Conservation (phyloP, 805 yeast species). For the Yarrowia sp. region DNA sequence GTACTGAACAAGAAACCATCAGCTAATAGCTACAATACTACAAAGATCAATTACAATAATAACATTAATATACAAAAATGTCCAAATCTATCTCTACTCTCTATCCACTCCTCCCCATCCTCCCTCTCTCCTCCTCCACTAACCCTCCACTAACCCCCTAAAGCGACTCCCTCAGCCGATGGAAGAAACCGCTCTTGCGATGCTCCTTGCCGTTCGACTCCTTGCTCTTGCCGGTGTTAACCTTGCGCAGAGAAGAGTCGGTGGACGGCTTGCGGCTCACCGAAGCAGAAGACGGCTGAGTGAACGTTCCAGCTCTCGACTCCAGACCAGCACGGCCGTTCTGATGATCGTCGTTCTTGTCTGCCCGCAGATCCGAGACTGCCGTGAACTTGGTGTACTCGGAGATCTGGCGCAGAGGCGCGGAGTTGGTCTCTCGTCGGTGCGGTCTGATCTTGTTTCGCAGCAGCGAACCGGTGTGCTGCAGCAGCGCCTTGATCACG, state of each 20-base stretch:
- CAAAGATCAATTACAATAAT: background rate
- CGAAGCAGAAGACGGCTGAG: constrained; percentile 28
- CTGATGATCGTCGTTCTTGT: background rate
- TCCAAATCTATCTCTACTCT: background rate
- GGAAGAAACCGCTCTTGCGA: constrained; percentile 24
- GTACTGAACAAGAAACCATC: no score
- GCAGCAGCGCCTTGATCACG: constrained; percentile 41
- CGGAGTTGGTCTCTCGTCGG: constrained; percentile 28
- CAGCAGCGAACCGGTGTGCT: constrained; percentile 68
- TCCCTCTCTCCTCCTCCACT: background rate
- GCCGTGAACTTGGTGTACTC: constrained; percentile 40
- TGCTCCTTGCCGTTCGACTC: background rate
- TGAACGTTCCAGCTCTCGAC: background rate
- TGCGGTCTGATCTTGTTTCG: constrained; percentile 64
- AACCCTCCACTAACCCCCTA: background rate
- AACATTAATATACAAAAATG: constrained; percentile 14
- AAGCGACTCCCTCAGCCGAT: background rate
- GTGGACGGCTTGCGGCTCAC: constrained; percentile 21
- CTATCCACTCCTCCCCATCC: background rate
- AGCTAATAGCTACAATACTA: no score
- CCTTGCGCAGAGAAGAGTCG: background rate
- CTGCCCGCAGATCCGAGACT: constrained; percentile 31
- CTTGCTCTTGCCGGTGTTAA: background rate
- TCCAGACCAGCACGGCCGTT: constrained; percentile 13
- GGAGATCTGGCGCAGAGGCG: constrained; percentile 39